phyloP scores from a whole-genome alignment of 2,329 filamentous ascomycete genomes.

The Calonectria pauciramosa region DNA sequence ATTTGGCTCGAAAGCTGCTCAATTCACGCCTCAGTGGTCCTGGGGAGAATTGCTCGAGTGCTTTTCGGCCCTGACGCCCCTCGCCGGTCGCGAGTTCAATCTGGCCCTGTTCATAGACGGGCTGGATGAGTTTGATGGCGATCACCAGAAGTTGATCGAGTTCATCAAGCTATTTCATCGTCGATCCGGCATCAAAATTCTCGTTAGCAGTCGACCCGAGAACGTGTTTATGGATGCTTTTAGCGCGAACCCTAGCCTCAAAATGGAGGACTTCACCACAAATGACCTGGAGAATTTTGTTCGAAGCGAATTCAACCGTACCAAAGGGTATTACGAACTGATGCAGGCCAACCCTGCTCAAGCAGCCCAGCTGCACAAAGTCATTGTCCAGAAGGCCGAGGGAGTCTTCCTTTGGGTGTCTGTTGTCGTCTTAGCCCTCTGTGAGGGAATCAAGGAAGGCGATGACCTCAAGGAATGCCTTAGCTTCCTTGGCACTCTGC shows the following conservation, averaged over 20 bases:
- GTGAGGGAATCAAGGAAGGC: not conserved
- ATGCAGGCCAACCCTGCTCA: not conserved
- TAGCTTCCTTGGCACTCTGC: not conserved
- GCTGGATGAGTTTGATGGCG: constrained; percentile 17
- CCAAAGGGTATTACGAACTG: not conserved
- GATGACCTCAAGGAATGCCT: not conserved
- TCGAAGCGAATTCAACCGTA: not conserved
- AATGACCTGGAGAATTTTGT: constrained; percentile 9
- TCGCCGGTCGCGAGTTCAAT: not conserved
- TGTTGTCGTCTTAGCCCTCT: not conserved
- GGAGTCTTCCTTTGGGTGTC: constrained; percentile 17
- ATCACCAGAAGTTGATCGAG: not conserved
- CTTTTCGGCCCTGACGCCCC: not conserved
- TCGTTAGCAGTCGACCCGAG: constrained; percentile 11
- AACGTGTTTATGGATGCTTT: constrained; percentile 11
- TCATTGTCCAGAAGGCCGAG: not conserved
- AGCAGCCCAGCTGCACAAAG: not conserved
- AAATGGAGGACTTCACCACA: not conserved
- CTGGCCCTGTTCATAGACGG: constrained; percentile 14
- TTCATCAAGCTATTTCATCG: constrained; percentile 2
- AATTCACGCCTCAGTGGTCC: not conserved
- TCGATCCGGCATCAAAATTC: not conserved
- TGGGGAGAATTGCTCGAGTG: constrained; percentile 24
- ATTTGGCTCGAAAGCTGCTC: not conserved
- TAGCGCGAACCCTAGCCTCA: not conserved